phyloP scores from a whole-genome alignment of 306 rosid genomes.

The Clitoria ternatea region DNA sequence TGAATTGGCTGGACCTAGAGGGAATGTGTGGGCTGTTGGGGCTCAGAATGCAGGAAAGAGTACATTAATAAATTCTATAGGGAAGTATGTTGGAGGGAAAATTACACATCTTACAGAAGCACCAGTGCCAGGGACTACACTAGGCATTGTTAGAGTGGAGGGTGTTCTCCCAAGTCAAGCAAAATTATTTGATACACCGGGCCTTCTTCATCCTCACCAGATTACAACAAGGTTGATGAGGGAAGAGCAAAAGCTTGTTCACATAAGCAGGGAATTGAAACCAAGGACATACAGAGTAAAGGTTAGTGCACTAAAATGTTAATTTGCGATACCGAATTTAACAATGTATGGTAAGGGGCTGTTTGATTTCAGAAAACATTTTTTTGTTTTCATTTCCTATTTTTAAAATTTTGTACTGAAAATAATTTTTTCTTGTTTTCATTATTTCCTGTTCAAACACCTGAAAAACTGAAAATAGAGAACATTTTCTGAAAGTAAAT shows the following conservation, averaged over 20 bases:
- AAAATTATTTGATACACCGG: conserved; percentile 89
- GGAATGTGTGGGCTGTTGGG: conserved; percentile 91
- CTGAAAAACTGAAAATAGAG: too few species aligned
- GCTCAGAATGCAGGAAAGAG: conserved; percentile 98
- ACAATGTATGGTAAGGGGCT: too few species aligned
- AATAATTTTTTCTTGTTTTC: too few species aligned
- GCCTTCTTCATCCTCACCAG: conserved; percentile 88
- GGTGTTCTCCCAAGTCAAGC: conserved; percentile 82
- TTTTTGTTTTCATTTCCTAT: too few species aligned
- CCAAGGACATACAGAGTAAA: conserved; percentile 91
- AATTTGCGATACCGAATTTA: not conserved
- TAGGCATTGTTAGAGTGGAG: conserved; percentile 92
- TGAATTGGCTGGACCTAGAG: conserved; percentile 72
- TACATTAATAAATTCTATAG: conserved; percentile 74
- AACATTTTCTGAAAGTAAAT: too few species aligned
- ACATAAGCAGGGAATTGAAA: conserved; percentile 82
- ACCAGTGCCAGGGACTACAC: conserved; percentile 90
- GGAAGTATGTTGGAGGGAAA: conserved; percentile 60
- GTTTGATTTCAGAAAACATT: too few species aligned
- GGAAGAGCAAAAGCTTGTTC: conserved; percentile 88
- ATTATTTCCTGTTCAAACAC: too few species aligned
- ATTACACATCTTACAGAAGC: conserved; percentile 80
- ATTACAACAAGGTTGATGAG: conserved; percentile 72
- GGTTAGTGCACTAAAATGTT: conserved; percentile 43
- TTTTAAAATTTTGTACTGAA: too few species aligned